Evolutionary conservation across 805 yeast genomes (phyloP).

Genomic region (Sporopachydermia lactativora): DNA sequence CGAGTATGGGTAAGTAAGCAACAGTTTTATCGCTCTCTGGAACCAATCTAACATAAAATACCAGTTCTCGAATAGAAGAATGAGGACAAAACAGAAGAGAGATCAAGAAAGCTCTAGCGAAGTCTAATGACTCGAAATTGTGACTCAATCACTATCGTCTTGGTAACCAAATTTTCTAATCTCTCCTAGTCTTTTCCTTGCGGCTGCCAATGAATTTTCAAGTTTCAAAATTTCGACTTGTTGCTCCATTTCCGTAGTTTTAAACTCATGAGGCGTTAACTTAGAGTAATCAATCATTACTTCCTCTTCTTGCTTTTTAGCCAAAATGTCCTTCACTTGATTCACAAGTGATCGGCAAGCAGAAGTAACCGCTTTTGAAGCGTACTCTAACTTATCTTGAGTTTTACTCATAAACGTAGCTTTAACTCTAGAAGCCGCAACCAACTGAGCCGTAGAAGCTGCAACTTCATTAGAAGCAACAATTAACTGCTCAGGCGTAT

Average conservation of each 20-base stretch:
- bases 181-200: slow-evolving; percentile 73
- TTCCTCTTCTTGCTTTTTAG: slow-evolving; percentile 23
- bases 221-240: slow-evolving; percentile 79
- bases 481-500: slow-evolving; percentile 67
- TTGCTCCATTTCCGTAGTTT: slow-evolving; percentile 82
- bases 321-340: slow-evolving; percentile 50
- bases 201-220: slow-evolving; percentile 55
- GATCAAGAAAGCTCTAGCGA: too few species aligned
- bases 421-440: slow-evolving; percentile 81
- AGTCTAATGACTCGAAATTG: too few species aligned
- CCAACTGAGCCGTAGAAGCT: slow-evolving; percentile 83
- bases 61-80: slow-evolving; percentile 21
- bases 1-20: slow-evolving; percentile 21
- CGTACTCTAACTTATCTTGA: slow-evolving; percentile 57
- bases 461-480: slow-evolving; percentile 90
- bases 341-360: slow-evolving; percentile 64
- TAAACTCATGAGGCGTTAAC: slow-evolving; percentile 64
- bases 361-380: slow-evolving; percentile 53
- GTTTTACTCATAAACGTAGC: slow-evolving; percentile 64
- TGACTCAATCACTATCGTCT: slow-evolving; percentile 50
- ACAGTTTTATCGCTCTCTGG: too few species aligned
- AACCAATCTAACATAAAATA: too few species aligned
- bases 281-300: slow-evolving; percentile 47
- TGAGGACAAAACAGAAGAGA: slow-evolving; percentile 14
- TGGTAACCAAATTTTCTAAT: slow-evolving; percentile 68